Conservation (phyloP, 129 eudicot genomes). For the Erigeron canadensis region DNA sequence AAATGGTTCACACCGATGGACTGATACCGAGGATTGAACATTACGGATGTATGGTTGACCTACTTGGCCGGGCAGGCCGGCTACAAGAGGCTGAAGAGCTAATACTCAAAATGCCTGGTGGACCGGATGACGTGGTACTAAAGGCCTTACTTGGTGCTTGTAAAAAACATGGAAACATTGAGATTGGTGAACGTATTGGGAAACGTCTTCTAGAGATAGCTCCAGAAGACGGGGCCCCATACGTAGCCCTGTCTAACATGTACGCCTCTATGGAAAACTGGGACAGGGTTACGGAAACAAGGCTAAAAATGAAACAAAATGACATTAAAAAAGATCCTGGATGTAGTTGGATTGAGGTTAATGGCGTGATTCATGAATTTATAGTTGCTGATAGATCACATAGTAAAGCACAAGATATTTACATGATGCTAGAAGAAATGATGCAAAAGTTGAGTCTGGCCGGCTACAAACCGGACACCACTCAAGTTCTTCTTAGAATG, state of each 20-base stretch:
- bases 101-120: constrained; percentile 35
- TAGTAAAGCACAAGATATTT: constrained; percentile 37
- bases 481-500: constrained; percentile 40
- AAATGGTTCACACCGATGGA: constrained; percentile 42
- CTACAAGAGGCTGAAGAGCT: constrained; percentile 52
- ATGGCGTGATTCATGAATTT: constrained; percentile 56
- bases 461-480: constrained; percentile 47
- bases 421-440: constrained; percentile 49
- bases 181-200: constrained; percentile 45
- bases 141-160: constrained; percentile 69
- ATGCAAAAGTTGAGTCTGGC: constrained; percentile 25
- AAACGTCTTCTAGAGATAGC: constrained; percentile 33
- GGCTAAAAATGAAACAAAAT: constrained; percentile 48
- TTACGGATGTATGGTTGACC: constrained; percentile 64
- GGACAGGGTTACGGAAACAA: constrained; percentile 46
- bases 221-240: constrained; percentile 53
- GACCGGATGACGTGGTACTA: constrained; percentile 48
- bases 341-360: constrained; percentile 66
- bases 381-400: constrained; percentile 55
- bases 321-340: constrained; percentile 57
- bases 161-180: constrained; percentile 45
- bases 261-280: constrained; percentile 44
- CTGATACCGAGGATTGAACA: constrained; percentile 51
- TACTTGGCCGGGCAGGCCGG: constrained; percentile 55
- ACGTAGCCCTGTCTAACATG: constrained; percentile 58